Evolutionary conservation across 768 basidiomycete genomes (phyloP).

Genomic region (Cubamyces sp.): DNA sequence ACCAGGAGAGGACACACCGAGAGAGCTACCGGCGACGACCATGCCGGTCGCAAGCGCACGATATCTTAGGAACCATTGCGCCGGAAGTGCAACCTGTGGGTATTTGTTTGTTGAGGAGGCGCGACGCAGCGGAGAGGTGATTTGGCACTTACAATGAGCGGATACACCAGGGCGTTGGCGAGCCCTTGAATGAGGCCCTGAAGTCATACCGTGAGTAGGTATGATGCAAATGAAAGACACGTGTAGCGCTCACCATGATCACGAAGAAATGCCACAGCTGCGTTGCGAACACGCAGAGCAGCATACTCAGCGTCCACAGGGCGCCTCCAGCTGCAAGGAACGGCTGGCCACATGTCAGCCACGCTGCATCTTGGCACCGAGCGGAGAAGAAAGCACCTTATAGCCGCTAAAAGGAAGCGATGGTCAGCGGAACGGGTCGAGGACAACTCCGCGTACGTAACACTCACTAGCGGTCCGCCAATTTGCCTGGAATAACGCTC

Average conservation of each 20-base stretch:
- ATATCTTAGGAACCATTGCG: constrained; percentile 38
- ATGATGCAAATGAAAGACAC: neutral
- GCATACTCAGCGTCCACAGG: constrained; percentile 33
- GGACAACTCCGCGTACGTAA: neutral
- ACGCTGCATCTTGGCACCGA: neutral
- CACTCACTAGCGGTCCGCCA: constrained; percentile 31
- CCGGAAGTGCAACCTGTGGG: constrained; percentile 29
- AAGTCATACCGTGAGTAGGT: neutral
- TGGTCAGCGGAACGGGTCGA: neutral
- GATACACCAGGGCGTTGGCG: constrained; percentile 26
- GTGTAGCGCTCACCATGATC: constrained; percentile 18
- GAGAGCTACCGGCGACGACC: constrained; percentile 36
- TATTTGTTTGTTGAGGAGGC: neutral
- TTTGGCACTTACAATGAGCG: constrained; percentile 22
- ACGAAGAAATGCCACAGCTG: constrained; percentile 32
- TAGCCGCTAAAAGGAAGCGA: constrained; percentile 18
- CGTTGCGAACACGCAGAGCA: constrained; percentile 27
- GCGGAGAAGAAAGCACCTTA: constrained; percentile 11
- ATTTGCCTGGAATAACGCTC: constrained; percentile 27
- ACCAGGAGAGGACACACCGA: constrained; percentile 14
- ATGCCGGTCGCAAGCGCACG: constrained; percentile 40
- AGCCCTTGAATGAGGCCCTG: constrained; percentile 28
- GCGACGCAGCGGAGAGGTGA: neutral
- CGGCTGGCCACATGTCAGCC: constrained; percentile 16
- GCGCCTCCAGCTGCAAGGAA: constrained; percentile 28